These are phyloP conservation scores for Nemania sp. DNA, from an alignment of 2,329 filamentous ascomycete genomes.

Conservation along the genomic window DNA sequence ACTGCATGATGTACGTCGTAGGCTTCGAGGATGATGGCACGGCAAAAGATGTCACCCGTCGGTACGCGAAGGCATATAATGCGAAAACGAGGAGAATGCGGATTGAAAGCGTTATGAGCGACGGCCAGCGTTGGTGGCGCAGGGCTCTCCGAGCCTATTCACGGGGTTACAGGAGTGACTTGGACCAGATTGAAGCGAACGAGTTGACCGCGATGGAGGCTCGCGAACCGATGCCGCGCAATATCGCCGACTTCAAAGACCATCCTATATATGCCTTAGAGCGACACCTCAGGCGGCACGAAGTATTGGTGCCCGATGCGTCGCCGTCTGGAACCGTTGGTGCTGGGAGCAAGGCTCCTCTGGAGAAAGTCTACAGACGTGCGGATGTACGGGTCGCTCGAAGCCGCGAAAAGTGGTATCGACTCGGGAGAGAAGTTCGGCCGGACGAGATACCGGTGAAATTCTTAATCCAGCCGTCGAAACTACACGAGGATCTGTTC, in stretches of 20 bases:
- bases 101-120: conserved; percentile 65
- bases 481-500: conserved; percentile 41
- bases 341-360: conserved; percentile 61
- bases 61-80: conserved; percentile 87
- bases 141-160: conserved; percentile 54
- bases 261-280: conserved; percentile 85
- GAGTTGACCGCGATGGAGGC: conserved; percentile 73
- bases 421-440: conserved; percentile 78
- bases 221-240: conserved; percentile 81
- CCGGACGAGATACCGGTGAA: conserved; percentile 81
- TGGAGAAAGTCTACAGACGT: conserved; percentile 82
- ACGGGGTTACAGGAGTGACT: conserved; percentile 53
- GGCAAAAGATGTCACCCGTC: conserved; percentile 81
- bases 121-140: conserved; percentile 57
- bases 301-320: conserved; percentile 74
- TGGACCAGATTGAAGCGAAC: conserved; percentile 82
- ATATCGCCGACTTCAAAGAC: conserved; percentile 83
- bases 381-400: conserved; percentile 77
- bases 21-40: conserved; percentile 80
- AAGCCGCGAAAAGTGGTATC: conserved; percentile 88
- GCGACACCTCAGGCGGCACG: conserved; percentile 79
- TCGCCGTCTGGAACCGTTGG: conserved; percentile 77
- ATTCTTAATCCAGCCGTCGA: conserved; percentile 59
- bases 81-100: conserved; percentile 83
- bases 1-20: conserved; percentile 80